A percentile compares a stretch with the other conserved stretches of the same genome.
Conservation (phyloP, 129 eudicot species). For the Chrysanthemum lavandulifolium region DNA sequence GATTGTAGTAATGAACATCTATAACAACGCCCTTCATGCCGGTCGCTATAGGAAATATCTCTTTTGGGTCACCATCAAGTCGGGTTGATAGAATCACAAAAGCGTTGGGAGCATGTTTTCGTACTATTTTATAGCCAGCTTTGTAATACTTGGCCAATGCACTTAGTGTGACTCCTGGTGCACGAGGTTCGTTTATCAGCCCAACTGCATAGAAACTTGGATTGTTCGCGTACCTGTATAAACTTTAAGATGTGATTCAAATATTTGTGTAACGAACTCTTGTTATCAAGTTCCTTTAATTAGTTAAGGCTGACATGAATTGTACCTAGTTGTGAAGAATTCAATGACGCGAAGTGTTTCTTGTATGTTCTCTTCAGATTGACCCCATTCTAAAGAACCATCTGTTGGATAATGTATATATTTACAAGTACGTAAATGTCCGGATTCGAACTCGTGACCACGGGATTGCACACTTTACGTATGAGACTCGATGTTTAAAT, state of each 20-base stretch:
- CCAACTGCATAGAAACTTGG: slow-evolving; percentile 4
- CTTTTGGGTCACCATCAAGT: slow-evolving; percentile 4
- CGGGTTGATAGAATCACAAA: slow-evolving; percentile 7
- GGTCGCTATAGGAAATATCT: slow-evolving; percentile 37
- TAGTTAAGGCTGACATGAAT: no score
- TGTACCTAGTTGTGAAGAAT: slow-evolving; percentile 55
- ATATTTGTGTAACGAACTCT: neutral
- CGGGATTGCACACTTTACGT: no score
- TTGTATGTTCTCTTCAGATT: slow-evolving; percentile 44
- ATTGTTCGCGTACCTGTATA: neutral
- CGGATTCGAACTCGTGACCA: no score
- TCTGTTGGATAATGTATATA: no score
- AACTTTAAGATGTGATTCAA: neutral
- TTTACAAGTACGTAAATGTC: no score
- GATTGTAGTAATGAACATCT: slow-evolving; percentile 76
- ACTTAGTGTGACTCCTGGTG: slow-evolving; percentile 14
- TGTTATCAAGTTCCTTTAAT: no score
- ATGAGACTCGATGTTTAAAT: no score
- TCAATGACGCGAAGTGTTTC: slow-evolving; percentile 59
- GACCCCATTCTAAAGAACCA: slow-evolving; percentile 70
- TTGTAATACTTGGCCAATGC: slow-evolving; percentile 5
- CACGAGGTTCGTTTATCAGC: neutral
- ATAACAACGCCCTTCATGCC: slow-evolving; percentile 40
- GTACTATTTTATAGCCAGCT: slow-evolving; percentile 38
- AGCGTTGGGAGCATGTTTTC: slow-evolving; percentile 36